Evolutionary conservation across 2,329 filamentous ascomycete genomes (phyloP).

Genomic region (Aureobasidium vineae): DNA sequence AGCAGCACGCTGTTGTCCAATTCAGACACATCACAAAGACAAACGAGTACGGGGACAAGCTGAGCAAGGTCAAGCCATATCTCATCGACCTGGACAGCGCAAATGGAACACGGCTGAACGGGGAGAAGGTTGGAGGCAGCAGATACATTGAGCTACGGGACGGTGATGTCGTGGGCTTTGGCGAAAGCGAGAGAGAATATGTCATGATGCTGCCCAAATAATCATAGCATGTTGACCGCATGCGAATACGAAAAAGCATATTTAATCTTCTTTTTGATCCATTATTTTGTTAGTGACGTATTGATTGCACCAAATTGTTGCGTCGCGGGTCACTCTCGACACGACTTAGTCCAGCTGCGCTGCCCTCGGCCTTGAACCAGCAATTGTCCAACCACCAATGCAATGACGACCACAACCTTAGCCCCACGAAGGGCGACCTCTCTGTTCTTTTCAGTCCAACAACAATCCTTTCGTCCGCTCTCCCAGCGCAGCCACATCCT

Average conservation of each 20-base stretch:
- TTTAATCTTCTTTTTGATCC: not conserved
- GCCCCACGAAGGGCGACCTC: slow-evolving; percentile 7
- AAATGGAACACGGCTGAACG: slow-evolving; percentile 84
- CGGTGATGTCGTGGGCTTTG: slow-evolving; percentile 87
- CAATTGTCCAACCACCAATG: slow-evolving; percentile 18
- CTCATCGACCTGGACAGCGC: slow-evolving; percentile 90
- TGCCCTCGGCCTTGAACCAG: not conserved
- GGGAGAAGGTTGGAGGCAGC: slow-evolving; percentile 62
- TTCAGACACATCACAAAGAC: slow-evolving; percentile 81
- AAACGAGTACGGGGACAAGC: slow-evolving; percentile 82
- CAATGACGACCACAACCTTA: slow-evolving; percentile 16
- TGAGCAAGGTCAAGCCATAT: slow-evolving; percentile 72
- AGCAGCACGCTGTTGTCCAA: slow-evolving; percentile 93
- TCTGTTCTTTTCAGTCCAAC: not conserved
- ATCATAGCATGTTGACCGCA: not conserved
- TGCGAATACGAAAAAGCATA: not conserved
- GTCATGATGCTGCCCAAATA: slow-evolving; percentile 74
- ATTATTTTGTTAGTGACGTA: slow-evolving; percentile 23
- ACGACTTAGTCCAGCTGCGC: not conserved
- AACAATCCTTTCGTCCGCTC: slow-evolving; percentile 1
- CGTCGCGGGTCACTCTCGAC: slow-evolving; percentile 7
- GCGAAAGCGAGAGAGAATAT: slow-evolving; percentile 85
- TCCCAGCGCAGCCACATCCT: slow-evolving; percentile 14
- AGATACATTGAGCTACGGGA: slow-evolving; percentile 73
- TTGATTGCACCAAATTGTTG: slow-evolving; percentile 1